These are phyloP conservation scores for Pouteria campechiana DNA, from an alignment of 179 eudicot genomes.

Conservation along the genomic window DNA sequence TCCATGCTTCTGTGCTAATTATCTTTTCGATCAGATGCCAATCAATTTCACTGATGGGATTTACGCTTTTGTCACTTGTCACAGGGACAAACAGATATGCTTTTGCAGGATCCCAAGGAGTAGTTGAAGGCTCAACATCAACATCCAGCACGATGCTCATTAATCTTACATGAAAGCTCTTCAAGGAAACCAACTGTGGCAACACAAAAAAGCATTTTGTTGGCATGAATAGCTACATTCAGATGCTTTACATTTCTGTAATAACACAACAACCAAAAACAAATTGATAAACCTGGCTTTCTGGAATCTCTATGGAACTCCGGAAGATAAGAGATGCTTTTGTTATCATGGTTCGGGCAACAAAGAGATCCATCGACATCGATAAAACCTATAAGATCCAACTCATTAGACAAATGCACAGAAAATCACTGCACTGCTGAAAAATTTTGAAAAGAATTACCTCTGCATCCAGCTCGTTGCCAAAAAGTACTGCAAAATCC, in stretches of 20 bases:
- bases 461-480: slow-evolving; percentile 99
- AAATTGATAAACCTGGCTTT: slow-evolving; percentile 46
- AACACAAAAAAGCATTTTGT: not conserved
- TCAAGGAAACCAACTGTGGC: slow-evolving; percentile 65
- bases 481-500: slow-evolving; percentile 80
- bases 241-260: not conserved
- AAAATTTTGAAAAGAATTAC: slow-evolving; percentile 18
- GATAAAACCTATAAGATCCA: slow-evolving; percentile 64
- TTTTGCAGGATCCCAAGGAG: slow-evolving; percentile 99
- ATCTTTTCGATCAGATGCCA: slow-evolving; percentile 65
- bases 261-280: not conserved
- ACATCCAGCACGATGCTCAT: slow-evolving; percentile 97
- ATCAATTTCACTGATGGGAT: slow-evolving; percentile 58
- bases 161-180: slow-evolving; percentile 95
- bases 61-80: slow-evolving; percentile 40
- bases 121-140: slow-evolving; percentile 94
- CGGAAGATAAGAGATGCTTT: slow-evolving; percentile 72
- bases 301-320: slow-evolving; percentile 61
- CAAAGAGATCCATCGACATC: slow-evolving; percentile 97
- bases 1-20: slow-evolving; percentile 63
- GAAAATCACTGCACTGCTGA: not conserved
- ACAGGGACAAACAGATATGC: slow-evolving; percentile 88
- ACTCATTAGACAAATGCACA: not conserved
- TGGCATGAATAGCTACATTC: not conserved
- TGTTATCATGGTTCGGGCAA: slow-evolving; percentile 86